Evolutionary conservation across 179 eudicot species (phyloP), one percentile per base, ranked within the genome.

Genomic region (Sideroxylon spinosum): DNA sequence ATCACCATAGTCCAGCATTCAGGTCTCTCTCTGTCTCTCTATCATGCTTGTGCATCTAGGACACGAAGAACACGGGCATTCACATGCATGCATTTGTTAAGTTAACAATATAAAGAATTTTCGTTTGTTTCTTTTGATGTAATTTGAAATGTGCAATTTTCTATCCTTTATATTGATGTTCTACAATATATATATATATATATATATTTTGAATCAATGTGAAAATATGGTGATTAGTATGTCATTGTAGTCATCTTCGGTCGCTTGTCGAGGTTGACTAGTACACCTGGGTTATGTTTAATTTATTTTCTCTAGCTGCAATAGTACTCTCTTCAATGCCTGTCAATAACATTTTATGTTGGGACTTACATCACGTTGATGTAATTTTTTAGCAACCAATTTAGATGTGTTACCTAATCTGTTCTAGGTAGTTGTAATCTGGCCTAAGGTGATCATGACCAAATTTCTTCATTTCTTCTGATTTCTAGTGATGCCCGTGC

Each of bases 401-500:
- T 73, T 61, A 13, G 32, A 61, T 62, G 4, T 12, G 20, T 73
- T 16, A 13, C 10, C 32, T 12, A 57, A 49, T 23, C 13, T 50
- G 12, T 13, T 50, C 7, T 74, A 48, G 12, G 25, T 20, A 14
- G n/a, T 20, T 59, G 62, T 50, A 52, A 76, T 50, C 11, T 75
- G 2, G 29, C 28, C 37, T 25, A 23, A 56, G 17, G 49, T 4
- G 13, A 7, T 75, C 19, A 26, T 22, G 25, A 28, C 29, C 7
- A 62, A 26, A 25, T 75, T 62, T 63, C 29, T 74, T 50, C 50
- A 22, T 48, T 67, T 59, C 19, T 67, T 28, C 28, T 75, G 68
- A 48, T 75, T 13, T 74, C 59, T 77, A 81, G 84, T 77, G 84
- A 82, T 65, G 65, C 62, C 28, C 49, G 56, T 59, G 67, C 73